A percentile compares a stretch with the other conserved stretches of the same genome.
Evolutionary conservation across 2,329 filamentous ascomycete species (phyloP).

Genomic region (Arthrobotrys musiformis): DNA sequence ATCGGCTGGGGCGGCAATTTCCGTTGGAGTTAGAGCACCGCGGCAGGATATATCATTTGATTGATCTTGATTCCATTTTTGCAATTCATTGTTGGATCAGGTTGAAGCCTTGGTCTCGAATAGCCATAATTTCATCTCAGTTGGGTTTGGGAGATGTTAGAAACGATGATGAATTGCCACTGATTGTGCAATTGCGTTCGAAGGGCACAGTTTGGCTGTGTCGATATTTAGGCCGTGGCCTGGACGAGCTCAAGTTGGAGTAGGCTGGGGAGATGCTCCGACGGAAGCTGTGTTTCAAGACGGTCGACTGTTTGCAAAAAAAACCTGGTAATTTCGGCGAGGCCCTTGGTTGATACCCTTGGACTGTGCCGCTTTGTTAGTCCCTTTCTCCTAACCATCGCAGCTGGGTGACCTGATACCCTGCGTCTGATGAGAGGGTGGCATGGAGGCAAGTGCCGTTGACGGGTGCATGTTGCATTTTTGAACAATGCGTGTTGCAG

Average conservation of each 20-base stretch:
- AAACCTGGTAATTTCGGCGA: slow-evolving; percentile 7
- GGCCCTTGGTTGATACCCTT: not conserved
- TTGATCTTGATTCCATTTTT: not conserved
- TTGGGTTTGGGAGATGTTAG: not conserved
- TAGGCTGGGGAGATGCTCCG: not conserved
- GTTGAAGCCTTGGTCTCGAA: not conserved
- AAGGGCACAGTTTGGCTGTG: not conserved
- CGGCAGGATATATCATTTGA: not conserved
- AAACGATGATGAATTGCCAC: not conserved
- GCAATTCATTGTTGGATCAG: not conserved
- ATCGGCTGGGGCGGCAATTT: not conserved
- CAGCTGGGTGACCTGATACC: not conserved
- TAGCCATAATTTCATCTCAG: not conserved
- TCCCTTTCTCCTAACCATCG: not conserved
- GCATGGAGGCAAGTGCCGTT: not conserved
- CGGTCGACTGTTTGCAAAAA: not conserved
- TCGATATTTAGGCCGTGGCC: not conserved
- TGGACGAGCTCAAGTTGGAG: not conserved
- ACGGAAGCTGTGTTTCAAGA: not conserved
- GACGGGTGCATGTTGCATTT: not conserved
- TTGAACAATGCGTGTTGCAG: not conserved
- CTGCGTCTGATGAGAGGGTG: not conserved
- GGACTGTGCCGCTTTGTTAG: not conserved
- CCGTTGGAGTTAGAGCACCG: not conserved
- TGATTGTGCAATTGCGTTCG: not conserved